Evolutionary conservation across 106 monocot species (phyloP).

Genomic region (Ottelia alismoides): DNA sequence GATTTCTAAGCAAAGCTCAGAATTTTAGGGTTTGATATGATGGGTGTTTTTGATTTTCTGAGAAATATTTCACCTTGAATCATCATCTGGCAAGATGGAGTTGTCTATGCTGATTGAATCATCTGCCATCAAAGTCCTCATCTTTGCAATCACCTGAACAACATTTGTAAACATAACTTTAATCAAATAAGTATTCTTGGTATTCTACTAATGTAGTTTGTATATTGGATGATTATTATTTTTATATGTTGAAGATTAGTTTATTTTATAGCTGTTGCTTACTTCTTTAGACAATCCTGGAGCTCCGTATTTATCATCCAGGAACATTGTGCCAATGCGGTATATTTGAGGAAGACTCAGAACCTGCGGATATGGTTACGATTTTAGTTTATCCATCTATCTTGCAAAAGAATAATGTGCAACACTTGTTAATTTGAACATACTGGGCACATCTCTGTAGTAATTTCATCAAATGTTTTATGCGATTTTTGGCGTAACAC

Average conservation of each 20-base stretch:
- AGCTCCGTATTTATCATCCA: constrained; percentile 92
- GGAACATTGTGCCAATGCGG: constrained; percentile 91
- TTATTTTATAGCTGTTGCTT: constrained; percentile 22
- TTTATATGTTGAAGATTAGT: too few species aligned
- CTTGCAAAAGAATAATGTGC: too few species aligned
- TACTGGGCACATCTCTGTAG: constrained; percentile 63
- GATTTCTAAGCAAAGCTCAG: too few species aligned
- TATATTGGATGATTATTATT: too few species aligned
- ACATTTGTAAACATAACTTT: too few species aligned
- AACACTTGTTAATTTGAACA: too few species aligned
- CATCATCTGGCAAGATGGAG: constrained; percentile 85
- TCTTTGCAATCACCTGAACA: constrained; percentile 66
- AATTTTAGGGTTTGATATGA: too few species aligned
- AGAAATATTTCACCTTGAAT: constrained; percentile 82
- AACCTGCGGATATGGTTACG: constrained; percentile 22
- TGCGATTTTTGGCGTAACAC: constrained; percentile 85
- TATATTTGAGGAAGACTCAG: constrained; percentile 85
- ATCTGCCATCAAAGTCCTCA: constrained; percentile 65
- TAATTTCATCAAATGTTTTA: constrained; percentile 65
- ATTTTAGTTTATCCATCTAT: constrained; percentile 1
- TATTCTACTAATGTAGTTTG: too few species aligned
- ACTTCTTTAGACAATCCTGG: constrained; percentile 89
- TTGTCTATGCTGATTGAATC: constrained; percentile 61
- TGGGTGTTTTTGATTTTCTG: too few species aligned
- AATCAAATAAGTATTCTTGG: too few species aligned